These are phyloP conservation scores for Yarrowia divulgata DNA, from an alignment of 805 yeast species.

Conservation along the genomic window DNA sequence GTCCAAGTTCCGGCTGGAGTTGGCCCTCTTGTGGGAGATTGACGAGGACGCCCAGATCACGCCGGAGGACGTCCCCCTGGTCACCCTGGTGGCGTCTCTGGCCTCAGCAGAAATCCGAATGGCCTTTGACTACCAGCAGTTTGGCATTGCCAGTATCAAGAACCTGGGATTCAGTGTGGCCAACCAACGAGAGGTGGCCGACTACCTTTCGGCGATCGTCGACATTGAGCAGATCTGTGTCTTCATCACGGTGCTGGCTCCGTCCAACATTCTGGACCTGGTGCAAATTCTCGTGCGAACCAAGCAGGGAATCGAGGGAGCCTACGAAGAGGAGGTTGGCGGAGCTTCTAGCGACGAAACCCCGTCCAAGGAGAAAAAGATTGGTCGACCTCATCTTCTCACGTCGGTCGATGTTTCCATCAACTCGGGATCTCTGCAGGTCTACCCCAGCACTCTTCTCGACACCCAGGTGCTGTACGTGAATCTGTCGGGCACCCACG, in stretches of 20 bases:
- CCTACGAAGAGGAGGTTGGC: conserved; percentile 73
- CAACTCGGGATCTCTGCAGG: conserved; percentile 62
- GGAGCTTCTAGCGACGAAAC: conserved; percentile 58
- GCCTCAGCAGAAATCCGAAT: conserved; percentile 64
- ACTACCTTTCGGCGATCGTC: conserved; percentile 56
- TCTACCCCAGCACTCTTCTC: conserved; percentile 82
- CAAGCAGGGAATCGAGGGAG: conserved; percentile 71
- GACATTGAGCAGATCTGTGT: conserved; percentile 60
- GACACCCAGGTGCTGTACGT: conserved; percentile 77
- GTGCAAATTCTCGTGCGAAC: conserved; percentile 73
- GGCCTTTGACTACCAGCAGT: conserved; percentile 85
- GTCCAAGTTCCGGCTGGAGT: conserved; percentile 59
- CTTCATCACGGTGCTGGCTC: conserved; percentile 82
- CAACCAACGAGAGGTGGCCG: conserved; percentile 72
- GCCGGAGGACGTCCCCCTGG: conserved; percentile 64
- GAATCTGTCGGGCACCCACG: conserved; percentile 46
- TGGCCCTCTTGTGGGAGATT: conserved; percentile 76
- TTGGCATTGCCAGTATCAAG: conserved; percentile 66
- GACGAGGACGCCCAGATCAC: conserved; percentile 23
- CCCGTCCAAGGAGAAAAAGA: conserved; percentile 43
- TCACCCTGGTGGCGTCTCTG: conserved; percentile 66
- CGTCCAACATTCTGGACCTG: conserved; percentile 82
- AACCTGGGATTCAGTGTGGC: conserved; percentile 62
- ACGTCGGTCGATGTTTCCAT: conserved; percentile 72
- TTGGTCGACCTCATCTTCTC: conserved; percentile 40